phyloP scores from a whole-genome alignment of 805 yeast species.

The Yarrowia deformans region DNA sequence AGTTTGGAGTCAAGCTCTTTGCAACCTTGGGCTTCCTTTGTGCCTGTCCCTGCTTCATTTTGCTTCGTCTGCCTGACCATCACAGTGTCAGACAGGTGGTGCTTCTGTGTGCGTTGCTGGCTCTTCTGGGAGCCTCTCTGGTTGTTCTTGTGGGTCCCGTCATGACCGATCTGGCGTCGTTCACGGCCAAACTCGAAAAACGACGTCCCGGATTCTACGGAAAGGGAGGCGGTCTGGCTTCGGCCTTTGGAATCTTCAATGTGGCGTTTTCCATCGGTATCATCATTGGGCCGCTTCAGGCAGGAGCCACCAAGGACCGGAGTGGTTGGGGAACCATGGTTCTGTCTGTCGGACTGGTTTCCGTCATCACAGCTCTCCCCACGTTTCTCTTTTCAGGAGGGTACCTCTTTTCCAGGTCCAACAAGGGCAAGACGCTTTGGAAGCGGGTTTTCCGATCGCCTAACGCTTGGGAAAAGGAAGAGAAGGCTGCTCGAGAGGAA shows the following conservation, averaged over 20 bases:
- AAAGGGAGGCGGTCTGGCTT: slow-evolving; percentile 49
- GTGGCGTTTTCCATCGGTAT: slow-evolving; percentile 49
- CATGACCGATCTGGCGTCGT: slow-evolving; percentile 48
- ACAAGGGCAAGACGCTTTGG: slow-evolving; percentile 16
- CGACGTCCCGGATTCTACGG: slow-evolving; percentile 48
- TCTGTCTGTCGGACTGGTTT: slow-evolving; percentile 44
- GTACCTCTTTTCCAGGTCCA: slow-evolving; percentile 35
- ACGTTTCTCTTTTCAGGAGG: slow-evolving; percentile 48
- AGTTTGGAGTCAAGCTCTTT: slow-evolving; percentile 46
- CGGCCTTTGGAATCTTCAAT: slow-evolving; percentile 50
- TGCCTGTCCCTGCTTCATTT: slow-evolving; percentile 38
- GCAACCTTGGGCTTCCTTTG: slow-evolving; percentile 45
- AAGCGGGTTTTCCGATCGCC: slow-evolving; percentile 18
- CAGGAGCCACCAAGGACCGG: slow-evolving; percentile 45
- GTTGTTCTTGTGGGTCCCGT: slow-evolving; percentile 45
- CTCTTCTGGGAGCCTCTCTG: slow-evolving; percentile 46
- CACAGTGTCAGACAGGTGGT: slow-evolving; percentile 45
- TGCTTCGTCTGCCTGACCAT: slow-evolving; percentile 47
- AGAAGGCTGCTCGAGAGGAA: slow-evolving; percentile 10
- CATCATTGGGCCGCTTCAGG: slow-evolving; percentile 50
- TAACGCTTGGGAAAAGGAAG: slow-evolving; percentile 21
- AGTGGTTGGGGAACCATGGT: slow-evolving; percentile 46
- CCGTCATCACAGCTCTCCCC: slow-evolving; percentile 43
- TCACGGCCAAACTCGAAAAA: slow-evolving; percentile 44
- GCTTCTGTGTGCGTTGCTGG: slow-evolving; percentile 46